These are phyloP conservation scores for Termitomyces heimii DNA, from an alignment of 768 basidiomycete species.

Conservation along the genomic window DNA sequence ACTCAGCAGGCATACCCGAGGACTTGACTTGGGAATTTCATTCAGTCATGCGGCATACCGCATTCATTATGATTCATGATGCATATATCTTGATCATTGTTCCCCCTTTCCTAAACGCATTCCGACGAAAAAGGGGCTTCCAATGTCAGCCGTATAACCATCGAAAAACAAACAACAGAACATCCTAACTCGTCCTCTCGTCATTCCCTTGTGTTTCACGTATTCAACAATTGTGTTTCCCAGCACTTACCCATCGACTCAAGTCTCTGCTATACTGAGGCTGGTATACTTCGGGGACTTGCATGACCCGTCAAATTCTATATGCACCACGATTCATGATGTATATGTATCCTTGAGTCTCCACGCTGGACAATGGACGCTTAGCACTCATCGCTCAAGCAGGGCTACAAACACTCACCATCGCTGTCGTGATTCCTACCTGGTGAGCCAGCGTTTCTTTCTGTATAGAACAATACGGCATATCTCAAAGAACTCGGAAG, in stretches of 20 bases:
- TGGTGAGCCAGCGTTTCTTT: not conserved
- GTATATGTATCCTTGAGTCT: not conserved
- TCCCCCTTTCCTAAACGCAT: no score
- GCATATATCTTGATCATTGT: not conserved
- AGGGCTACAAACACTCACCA: not conserved
- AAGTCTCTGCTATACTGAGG: not conserved
- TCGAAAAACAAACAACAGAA: not conserved
- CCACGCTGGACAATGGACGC: not conserved
- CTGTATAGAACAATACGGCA: not conserved
- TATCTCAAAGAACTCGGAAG: not conserved
- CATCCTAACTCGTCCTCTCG: not conserved
- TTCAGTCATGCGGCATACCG: not conserved
- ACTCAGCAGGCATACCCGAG: not conserved
- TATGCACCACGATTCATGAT: not conserved
- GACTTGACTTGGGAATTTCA: not conserved
- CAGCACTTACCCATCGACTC: not conserved
- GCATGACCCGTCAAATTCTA: not conserved
- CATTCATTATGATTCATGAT: not conserved
- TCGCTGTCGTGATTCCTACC: not conserved
- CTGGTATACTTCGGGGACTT: not conserved
- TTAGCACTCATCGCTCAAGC: not conserved
- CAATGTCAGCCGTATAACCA: no score
- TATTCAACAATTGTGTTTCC: not conserved
- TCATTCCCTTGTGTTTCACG: not conserved
- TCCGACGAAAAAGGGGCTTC: no score